These are phyloP conservation scores for Starmerella potacharoeniae DNA, from an alignment of 805 yeast genomes.

Conservation along the genomic window DNA sequence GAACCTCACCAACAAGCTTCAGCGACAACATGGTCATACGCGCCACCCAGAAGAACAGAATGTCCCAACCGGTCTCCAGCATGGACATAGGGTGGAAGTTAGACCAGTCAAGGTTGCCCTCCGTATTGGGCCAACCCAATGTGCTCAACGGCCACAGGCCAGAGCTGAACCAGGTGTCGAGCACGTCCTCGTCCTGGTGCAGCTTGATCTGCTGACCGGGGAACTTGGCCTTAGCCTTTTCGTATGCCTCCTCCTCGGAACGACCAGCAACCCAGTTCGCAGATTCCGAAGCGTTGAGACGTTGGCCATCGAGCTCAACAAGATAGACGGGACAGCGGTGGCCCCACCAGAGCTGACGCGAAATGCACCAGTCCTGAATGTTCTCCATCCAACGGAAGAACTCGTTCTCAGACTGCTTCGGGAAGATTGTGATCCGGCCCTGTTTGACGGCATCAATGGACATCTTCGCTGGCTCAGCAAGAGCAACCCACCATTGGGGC, in stretches of 20 bases:
- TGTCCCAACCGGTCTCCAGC: constrained; percentile 99
- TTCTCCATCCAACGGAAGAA: constrained; percentile 91
- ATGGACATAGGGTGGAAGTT: constrained; percentile 80
- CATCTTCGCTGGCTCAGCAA: constrained; percentile 73
- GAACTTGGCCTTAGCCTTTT: constrained; percentile 65
- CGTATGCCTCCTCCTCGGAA: constrained; percentile 66
- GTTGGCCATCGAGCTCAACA: constrained; percentile 50
- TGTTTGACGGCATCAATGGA: constrained; percentile 76
- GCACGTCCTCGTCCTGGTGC: constrained; percentile 87
- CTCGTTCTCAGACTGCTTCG: constrained; percentile 84
- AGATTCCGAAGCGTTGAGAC: constrained; percentile 52
- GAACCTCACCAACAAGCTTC: constrained; percentile 80
- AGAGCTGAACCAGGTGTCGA: constrained; percentile 98
- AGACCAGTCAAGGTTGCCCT: constrained; percentile 49
- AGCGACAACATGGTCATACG: constrained; percentile 90
- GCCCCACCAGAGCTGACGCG: constrained; percentile 93
- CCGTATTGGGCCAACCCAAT: constrained; percentile 79
- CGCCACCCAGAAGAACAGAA: constrained; percentile 96
- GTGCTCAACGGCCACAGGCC: constrained; percentile 98
- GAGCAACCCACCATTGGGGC: constrained; percentile 99
- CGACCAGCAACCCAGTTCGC: constrained; percentile 88
- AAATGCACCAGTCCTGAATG: constrained; percentile 98
- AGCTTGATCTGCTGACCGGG: constrained; percentile 53
- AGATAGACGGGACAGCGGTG: constrained; percentile 96
- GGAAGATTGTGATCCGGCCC: constrained; percentile 72